Conservation (phyloP, 2,329 filamentous ascomycete species). For the Fusarium pseudograminearum region DNA sequence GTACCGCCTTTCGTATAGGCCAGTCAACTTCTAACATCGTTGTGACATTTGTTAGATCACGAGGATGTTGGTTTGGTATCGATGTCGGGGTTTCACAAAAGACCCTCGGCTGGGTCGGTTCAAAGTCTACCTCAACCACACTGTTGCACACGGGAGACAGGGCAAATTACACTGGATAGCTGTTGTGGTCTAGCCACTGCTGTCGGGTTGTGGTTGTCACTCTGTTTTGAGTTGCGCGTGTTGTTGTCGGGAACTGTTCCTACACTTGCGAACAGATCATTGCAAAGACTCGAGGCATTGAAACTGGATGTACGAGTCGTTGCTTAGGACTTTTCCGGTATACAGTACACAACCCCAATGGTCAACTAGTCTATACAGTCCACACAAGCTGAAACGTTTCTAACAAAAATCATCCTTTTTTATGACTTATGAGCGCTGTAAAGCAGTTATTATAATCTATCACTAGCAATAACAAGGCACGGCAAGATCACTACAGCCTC, state of each 20-base stretch:
- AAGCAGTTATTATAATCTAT: slow-evolving; percentile 13
- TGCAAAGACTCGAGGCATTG: not conserved
- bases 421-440: slow-evolving; percentile 11
- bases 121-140: slow-evolving; percentile 29
- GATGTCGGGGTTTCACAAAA: not conserved
- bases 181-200: slow-evolving; percentile 24
- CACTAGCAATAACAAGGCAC: slow-evolving; percentile 23
- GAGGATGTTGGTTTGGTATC: slow-evolving; percentile 8
- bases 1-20: slow-evolving; percentile 23
- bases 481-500: slow-evolving; percentile 35
- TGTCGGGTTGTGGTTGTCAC: slow-evolving; percentile 16
- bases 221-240: slow-evolving; percentile 5
- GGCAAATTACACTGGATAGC: slow-evolving; percentile 1
- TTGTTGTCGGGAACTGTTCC: slow-evolving; percentile 4
- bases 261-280: slow-evolving; percentile 8
- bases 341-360: not conserved
- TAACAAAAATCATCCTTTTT: slow-evolving; percentile 28
- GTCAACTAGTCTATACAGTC: slow-evolving; percentile 1
- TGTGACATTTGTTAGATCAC: slow-evolving; percentile 4
- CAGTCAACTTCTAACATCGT: slow-evolving; percentile 20
- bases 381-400: slow-evolving; percentile 26
- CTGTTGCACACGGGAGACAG: slow-evolving; percentile 16
- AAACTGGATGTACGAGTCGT: slow-evolving; percentile 1
- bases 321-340: slow-evolving; percentile 8
- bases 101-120: slow-evolving; percentile 27